phyloP scores from a whole-genome alignment of 345 rosid species.

The Theobroma cacao region DNA sequence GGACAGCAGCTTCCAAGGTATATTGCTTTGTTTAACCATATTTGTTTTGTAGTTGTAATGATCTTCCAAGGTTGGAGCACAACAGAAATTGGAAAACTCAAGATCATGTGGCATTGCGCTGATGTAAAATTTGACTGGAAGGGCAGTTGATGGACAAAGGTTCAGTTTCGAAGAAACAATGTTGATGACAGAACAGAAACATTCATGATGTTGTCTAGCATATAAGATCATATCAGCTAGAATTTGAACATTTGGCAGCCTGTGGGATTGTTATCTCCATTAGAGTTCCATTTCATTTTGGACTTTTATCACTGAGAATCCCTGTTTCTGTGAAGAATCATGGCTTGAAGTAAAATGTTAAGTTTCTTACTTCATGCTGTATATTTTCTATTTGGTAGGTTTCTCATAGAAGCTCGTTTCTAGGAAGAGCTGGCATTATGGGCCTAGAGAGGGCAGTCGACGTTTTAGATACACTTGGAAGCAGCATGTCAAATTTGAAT shows the following conservation, averaged over 20 bases:
- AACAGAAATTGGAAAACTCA: background rate
- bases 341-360: background rate
- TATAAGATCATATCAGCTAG: background rate
- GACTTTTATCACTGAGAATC: background rate
- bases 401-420: conserved; percentile 47
- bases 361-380: background rate
- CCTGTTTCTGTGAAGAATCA: background rate
- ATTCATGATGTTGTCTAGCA: background rate
- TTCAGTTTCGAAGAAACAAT: background rate
- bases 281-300: background rate
- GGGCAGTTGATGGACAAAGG: background rate
- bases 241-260: background rate
- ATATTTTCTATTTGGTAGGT: conserved; percentile 28
- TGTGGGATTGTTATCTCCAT: background rate
- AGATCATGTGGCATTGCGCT: background rate
- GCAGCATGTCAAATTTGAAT: conserved; percentile 73
- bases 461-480: conserved; percentile 73
- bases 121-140: background rate
- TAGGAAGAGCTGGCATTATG: conserved; percentile 57
- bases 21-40: conserved; percentile 6
- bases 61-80: background rate
- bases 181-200: background rate
- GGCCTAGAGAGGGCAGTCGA: conserved; percentile 74
- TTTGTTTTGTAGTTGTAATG: background rate
- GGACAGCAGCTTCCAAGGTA: conserved; percentile 43